Conservation (phyloP, 352 stramenopile species). For the Pythium brassicae region DNA sequence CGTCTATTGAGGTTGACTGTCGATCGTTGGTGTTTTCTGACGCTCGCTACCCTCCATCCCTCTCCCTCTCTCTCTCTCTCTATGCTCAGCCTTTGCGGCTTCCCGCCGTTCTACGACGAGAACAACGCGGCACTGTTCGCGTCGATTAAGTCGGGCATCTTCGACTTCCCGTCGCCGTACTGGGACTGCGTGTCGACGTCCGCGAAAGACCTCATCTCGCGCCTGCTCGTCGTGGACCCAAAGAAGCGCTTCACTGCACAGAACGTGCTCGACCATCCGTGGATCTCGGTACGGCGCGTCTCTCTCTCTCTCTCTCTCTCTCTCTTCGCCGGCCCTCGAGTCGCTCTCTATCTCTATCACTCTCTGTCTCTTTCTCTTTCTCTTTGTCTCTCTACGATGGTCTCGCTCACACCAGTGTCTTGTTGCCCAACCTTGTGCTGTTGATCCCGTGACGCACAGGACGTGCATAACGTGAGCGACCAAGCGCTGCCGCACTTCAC, state of each 20-base stretch:
- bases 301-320: no score
- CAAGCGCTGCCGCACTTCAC: constrained; percentile 85
- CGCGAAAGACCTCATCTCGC: constrained; percentile 87
- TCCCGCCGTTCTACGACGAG: constrained; percentile 87
- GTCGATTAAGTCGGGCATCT: constrained; percentile 63
- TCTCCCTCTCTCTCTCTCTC: no score
- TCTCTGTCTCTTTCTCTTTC: no score
- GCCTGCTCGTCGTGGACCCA: constrained; percentile 87
- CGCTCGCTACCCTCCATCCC: no score
- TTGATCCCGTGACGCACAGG: constrained; percentile 20
- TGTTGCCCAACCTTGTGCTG: neutral
- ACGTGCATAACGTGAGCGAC: constrained; percentile 66
- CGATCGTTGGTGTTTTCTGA: no score
- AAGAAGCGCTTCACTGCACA: constrained; percentile 66
- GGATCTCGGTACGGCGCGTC: constrained; percentile 47
- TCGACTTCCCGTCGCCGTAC: constrained; percentile 78
- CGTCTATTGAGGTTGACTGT: no score
- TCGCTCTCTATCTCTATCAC: no score
- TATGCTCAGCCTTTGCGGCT: constrained; percentile 45
- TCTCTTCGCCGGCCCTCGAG: no score
- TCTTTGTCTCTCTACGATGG: no score
- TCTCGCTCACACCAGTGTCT: neutral
- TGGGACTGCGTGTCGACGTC: constrained; percentile 73
- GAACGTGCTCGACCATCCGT: constrained; percentile 81
- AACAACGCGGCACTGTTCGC: constrained; percentile 87